phyloP scores from a whole-genome alignment of 257 asterid species.

The Voacanga thouarsii region DNA sequence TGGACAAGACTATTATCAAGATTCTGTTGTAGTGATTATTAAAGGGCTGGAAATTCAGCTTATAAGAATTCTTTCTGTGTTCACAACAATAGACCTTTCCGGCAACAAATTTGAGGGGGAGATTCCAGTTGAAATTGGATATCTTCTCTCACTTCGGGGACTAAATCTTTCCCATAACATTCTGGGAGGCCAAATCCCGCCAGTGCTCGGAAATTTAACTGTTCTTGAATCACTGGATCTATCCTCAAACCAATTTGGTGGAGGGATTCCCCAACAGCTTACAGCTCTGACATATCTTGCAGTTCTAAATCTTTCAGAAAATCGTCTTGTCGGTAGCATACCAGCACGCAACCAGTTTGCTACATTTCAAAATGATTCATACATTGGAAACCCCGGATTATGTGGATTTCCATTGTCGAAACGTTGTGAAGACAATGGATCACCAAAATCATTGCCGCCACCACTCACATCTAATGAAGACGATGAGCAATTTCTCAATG shows the following conservation, averaged over 20 bases:
- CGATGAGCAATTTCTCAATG: not conserved
- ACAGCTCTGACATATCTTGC: slow-evolving; percentile 3
- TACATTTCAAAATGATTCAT: slow-evolving; percentile 17
- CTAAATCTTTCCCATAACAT: slow-evolving; percentile 27
- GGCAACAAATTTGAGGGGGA: slow-evolving; percentile 13
- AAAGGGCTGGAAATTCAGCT: slow-evolving; percentile 19
- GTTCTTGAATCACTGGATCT: slow-evolving; percentile 24
- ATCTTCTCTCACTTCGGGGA: slow-evolving; percentile 14
- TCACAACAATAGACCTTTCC: slow-evolving; percentile 25
- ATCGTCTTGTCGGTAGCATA: slow-evolving; percentile 6
- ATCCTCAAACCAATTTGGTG: slow-evolving; percentile 19
- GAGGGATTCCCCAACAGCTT: slow-evolving; percentile 8
- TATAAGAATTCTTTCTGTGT: slow-evolving; percentile 22
- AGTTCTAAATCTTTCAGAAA: slow-evolving; percentile 10
- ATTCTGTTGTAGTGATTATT: slow-evolving; percentile 15
- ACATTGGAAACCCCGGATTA: slow-evolving; percentile 18
- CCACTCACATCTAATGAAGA: not conserved
- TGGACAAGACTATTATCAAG: slow-evolving; percentile 16
- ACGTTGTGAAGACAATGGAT: not conserved
- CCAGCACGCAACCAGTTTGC: slow-evolving; percentile 16
- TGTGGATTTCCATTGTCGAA: slow-evolving; percentile 28
- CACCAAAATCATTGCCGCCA: not conserved
- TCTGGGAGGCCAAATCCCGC: slow-evolving; percentile 19
- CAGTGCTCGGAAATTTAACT: slow-evolving; percentile 3
- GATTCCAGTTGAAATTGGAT: slow-evolving; percentile 18